Percentiles rank a stretch among this genome's conserved stretches.
Conservation (phyloP, 805 yeast genomes). For the Metschnikowia proteae region DNA sequence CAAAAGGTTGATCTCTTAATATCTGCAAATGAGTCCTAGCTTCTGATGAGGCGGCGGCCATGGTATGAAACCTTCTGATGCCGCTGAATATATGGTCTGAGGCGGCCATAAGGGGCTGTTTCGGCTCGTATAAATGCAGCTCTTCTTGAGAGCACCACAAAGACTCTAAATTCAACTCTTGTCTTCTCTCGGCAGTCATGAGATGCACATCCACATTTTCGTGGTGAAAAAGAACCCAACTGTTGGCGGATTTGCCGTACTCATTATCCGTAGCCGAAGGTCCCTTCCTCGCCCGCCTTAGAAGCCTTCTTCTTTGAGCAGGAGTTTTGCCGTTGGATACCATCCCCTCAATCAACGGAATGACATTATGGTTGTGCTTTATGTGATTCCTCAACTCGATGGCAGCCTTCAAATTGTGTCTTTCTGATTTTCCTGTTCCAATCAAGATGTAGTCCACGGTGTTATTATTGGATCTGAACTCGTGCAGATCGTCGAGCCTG, state of each 20-base stretch:
- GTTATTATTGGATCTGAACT: slow-evolving; percentile 25
- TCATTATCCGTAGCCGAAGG: slow-evolving; percentile 51
- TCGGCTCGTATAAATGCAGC: slow-evolving; percentile 20
- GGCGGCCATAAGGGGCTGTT: slow-evolving; percentile 15
- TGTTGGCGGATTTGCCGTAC: slow-evolving; percentile 56
- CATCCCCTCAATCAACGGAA: slow-evolving; percentile 69
- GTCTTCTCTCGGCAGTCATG: slow-evolving; percentile 65
- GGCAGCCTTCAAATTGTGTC: slow-evolving; percentile 72
- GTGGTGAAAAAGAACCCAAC: slow-evolving; percentile 83
- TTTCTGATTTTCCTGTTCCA: slow-evolving; percentile 71
- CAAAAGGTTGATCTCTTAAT: slow-evolving; percentile 4
- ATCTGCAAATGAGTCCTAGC: slow-evolving; percentile 2
- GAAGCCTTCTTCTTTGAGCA: slow-evolving; percentile 34
- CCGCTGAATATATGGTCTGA: slow-evolving; percentile 25
- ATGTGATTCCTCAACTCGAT: slow-evolving; percentile 52
- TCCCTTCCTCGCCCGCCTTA: slow-evolving; percentile 53
- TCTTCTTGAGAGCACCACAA: slow-evolving; percentile 55
- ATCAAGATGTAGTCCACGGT: slow-evolving; percentile 45
- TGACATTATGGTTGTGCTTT: slow-evolving; percentile 40
- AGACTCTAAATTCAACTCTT: slow-evolving; percentile 64
- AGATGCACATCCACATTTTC: slow-evolving; percentile 69
- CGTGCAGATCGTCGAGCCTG: slow-evolving; percentile 28
- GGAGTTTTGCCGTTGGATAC: slow-evolving; percentile 51
- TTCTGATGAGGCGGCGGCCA: background rate
- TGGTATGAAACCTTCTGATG: slow-evolving; percentile 37